These are phyloP conservation scores for Mucor ambiguus DNA, from an alignment of 371 early-diverging fungal species.

Conservation along the genomic window DNA sequence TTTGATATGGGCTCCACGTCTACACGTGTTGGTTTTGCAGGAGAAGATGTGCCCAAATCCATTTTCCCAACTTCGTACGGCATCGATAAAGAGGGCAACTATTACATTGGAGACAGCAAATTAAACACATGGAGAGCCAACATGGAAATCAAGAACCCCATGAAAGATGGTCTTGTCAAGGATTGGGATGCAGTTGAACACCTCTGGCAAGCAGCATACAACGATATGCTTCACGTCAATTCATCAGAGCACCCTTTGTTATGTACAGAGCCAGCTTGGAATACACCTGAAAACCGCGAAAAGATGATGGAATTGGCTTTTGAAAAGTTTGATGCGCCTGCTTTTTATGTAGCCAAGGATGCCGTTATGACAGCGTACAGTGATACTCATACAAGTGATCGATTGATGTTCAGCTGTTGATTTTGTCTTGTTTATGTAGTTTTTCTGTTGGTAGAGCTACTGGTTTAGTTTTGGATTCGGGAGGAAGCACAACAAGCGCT, in stretches of 20 bases:
- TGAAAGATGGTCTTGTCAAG: slow-evolving; percentile 71
- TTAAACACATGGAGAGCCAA: slow-evolving; percentile 72
- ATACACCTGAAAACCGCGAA: slow-evolving; percentile 77
- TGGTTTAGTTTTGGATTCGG: slow-evolving; percentile 91
- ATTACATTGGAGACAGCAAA: slow-evolving; percentile 82
- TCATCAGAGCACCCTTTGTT: slow-evolving; percentile 88
- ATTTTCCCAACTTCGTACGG: slow-evolving; percentile 77
- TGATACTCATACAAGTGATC: background rate
- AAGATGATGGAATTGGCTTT: slow-evolving; percentile 91
- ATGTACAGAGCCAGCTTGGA: slow-evolving; percentile 92
- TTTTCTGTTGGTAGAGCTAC: slow-evolving; percentile 91
- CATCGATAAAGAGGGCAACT: slow-evolving; percentile 43
- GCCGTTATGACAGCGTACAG: slow-evolving; percentile 92
- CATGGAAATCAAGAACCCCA: slow-evolving; percentile 81
- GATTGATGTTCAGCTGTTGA: background rate
- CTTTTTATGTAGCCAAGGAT: slow-evolving; percentile 89
- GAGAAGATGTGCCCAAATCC: slow-evolving; percentile 90
- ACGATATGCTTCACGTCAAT: slow-evolving; percentile 64
- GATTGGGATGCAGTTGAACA: slow-evolving; percentile 95
- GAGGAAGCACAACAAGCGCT: slow-evolving; percentile 84
- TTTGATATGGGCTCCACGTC: slow-evolving; percentile 89
- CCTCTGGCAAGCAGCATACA: slow-evolving; percentile 84
- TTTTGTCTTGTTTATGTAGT: slow-evolving; percentile 32
- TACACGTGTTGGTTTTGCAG: slow-evolving; percentile 93
- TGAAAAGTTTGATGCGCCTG: slow-evolving; percentile 90